Evolutionary conservation across 1,284 basidiomycete genomes (phyloP).

Genomic region (Phellopilus nigrolimitatus): DNA sequence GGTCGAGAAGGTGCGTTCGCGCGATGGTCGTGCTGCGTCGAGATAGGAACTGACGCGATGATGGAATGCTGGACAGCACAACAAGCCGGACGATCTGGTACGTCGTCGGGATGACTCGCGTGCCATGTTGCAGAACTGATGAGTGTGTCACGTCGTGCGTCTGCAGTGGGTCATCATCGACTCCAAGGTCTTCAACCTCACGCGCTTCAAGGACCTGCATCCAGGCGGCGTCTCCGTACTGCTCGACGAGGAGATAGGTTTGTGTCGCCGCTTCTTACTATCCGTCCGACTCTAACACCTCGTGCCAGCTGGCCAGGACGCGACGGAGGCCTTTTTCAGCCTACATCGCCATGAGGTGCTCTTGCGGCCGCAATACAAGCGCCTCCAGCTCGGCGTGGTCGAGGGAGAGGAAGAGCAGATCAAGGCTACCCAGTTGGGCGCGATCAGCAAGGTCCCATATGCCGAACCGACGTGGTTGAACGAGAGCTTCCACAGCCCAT

Average conservation of each 20-base stretch:
- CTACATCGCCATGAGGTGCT: slow-evolving; percentile 81
- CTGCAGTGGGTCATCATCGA: slow-evolving; percentile 81
- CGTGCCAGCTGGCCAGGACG: slow-evolving; percentile 68
- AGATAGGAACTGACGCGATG: background rate
- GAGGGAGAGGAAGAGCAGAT: slow-evolving; percentile 61
- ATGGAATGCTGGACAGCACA: slow-evolving; percentile 40
- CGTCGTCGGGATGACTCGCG: slow-evolving; percentile 27
- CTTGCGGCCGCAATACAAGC: slow-evolving; percentile 64
- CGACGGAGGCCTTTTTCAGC: slow-evolving; percentile 81
- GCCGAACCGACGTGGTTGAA: slow-evolving; percentile 79
- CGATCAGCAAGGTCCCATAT: slow-evolving; percentile 72
- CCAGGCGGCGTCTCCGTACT: slow-evolving; percentile 79
- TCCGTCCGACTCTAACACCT: slow-evolving; percentile 6
- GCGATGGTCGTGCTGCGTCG: background rate
- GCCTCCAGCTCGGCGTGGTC: slow-evolving; percentile 67
- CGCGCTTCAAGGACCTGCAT: slow-evolving; percentile 74
- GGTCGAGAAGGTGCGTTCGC: slow-evolving; percentile 19
- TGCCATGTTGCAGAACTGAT: slow-evolving; percentile 24
- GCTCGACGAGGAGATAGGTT: slow-evolving; percentile 67
- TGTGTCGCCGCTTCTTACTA: slow-evolving; percentile 28
- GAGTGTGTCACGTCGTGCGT: background rate
- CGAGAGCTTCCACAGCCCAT: slow-evolving; percentile 64
- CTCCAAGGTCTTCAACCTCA: slow-evolving; percentile 76
- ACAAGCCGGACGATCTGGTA: slow-evolving; percentile 55
- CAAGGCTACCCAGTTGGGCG: slow-evolving; percentile 45